phyloP scores from a whole-genome alignment of 1,284 basidiomycete genomes.

The Leccinum subrobustum region DNA sequence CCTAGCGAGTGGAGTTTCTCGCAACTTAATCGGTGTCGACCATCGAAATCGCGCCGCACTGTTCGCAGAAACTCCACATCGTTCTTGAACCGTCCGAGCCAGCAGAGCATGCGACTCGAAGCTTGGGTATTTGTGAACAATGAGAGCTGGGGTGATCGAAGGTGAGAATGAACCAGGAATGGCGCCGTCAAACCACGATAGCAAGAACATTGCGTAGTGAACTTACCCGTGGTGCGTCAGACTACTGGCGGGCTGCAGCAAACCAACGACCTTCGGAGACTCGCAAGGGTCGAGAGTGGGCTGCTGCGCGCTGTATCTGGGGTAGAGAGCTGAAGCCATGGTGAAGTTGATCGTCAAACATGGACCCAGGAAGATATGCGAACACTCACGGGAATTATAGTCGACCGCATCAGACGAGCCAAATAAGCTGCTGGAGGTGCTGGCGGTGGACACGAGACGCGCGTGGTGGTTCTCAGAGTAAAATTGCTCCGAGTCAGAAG shows the following conservation, averaged over 20 bases:
- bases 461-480: conserved; percentile 50
- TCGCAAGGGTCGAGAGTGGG: conserved; percentile 47
- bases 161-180: conserved; percentile 8
- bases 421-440: conserved; percentile 50
- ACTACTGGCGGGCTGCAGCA: conserved; percentile 63
- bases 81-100: conserved; percentile 61
- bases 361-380: background rate
- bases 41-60: conserved; percentile 85
- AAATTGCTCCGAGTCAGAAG: conserved; percentile 53
- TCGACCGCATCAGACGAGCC: conserved; percentile 39
- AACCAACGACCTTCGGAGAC: conserved; percentile 47
- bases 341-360: conserved; percentile 3
- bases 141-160: conserved; percentile 43
- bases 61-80: conserved; percentile 85
- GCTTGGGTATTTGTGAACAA: conserved; percentile 77
- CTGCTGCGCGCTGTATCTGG: conserved; percentile 63
- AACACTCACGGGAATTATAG: conserved; percentile 38
- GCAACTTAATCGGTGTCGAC: conserved; percentile 63
- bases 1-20: conserved; percentile 1
- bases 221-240: conserved; percentile 46
- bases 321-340: conserved; percentile 49
- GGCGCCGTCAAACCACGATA: conserved; percentile 14
- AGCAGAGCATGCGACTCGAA: conserved; percentile 63
- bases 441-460: conserved; percentile 66
- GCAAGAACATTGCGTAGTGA: conserved; percentile 20